Percentiles rank a stretch among this genome's conserved stretches.
phyloP scores from a whole-genome alignment of 2,329 filamentous ascomycete genomes.

The Verticillium isaacii region DNA sequence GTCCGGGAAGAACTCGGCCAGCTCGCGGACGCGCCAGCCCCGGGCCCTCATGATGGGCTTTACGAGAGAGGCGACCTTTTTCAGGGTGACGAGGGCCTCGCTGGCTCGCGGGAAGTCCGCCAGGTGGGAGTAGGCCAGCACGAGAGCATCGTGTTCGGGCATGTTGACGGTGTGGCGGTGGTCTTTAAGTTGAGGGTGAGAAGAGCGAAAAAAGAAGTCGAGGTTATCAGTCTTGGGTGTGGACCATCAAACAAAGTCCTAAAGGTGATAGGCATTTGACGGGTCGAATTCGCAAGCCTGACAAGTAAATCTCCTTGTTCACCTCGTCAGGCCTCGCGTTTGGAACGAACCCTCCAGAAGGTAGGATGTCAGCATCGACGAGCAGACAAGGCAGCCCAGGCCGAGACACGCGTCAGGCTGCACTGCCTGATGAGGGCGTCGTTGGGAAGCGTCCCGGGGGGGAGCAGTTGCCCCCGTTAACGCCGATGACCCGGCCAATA shows the following conservation, averaged over 20 bases:
- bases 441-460: background rate
- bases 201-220: background rate
- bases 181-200: background rate
- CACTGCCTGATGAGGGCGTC: background rate
- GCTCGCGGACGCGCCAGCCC: slow-evolving; percentile 70
- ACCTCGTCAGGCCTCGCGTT: too few relatives aligned
- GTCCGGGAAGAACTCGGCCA: slow-evolving; percentile 81
- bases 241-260: background rate
- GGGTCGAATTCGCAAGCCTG: too few relatives aligned
- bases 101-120: slow-evolving; percentile 37
- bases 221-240: background rate
- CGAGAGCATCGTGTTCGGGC: slow-evolving; percentile 38
- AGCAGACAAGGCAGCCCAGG: background rate
- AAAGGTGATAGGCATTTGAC: too few relatives aligned
- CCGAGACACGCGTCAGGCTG: background rate
- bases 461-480: background rate
- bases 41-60: slow-evolving; percentile 93
- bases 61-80: slow-evolving; percentile 79
- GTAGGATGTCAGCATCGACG: background rate
- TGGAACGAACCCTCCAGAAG: background rate
- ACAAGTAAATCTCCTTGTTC: too few relatives aligned
- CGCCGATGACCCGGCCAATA: background rate
- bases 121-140: slow-evolving; percentile 46
- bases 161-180: slow-evolving; percentile 17
- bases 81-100: slow-evolving; percentile 58